phyloP scores from a whole-genome alignment of 192 early-diverging fungal species.

The Backusella circina region DNA sequence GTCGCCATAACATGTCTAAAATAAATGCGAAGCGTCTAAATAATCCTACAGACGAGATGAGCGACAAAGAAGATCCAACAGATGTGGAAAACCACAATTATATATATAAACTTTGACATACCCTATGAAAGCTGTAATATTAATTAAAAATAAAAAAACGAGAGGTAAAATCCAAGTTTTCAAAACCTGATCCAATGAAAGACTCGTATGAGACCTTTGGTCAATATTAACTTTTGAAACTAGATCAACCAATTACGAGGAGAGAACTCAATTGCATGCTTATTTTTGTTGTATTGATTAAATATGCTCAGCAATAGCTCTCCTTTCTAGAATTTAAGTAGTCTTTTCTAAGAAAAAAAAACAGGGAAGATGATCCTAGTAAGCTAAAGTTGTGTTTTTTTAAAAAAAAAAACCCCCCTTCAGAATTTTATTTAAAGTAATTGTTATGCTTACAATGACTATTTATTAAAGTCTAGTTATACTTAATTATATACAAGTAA shows the following conservation, averaged over 20 bases:
- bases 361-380: neutral
- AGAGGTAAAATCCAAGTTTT: neutral
- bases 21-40: neutral
- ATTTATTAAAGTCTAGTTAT: neutral
- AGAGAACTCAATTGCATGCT: neutral
- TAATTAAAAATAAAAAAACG: neutral
- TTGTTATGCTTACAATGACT: neutral
- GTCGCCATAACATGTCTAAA: constrained; percentile 5
- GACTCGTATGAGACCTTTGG: neutral
- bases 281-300: neutral
- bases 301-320: neutral
- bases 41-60: neutral
- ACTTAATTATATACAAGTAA: neutral
- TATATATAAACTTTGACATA: no score
- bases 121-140: neutral
- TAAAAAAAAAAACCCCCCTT: no score
- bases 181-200: neutral
- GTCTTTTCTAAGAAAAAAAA: neutral
- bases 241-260: neutral
- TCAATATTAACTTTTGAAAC: neutral
- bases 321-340: no score
- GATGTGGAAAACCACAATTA: no score
- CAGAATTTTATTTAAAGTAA: no score
- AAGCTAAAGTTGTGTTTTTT: neutral
- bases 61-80: neutral